Percentiles rank a stretch among this genome's conserved stretches.
Evolutionary conservation across 805 yeast species (phyloP).

Genomic region (Kuraishia piskuri): DNA sequence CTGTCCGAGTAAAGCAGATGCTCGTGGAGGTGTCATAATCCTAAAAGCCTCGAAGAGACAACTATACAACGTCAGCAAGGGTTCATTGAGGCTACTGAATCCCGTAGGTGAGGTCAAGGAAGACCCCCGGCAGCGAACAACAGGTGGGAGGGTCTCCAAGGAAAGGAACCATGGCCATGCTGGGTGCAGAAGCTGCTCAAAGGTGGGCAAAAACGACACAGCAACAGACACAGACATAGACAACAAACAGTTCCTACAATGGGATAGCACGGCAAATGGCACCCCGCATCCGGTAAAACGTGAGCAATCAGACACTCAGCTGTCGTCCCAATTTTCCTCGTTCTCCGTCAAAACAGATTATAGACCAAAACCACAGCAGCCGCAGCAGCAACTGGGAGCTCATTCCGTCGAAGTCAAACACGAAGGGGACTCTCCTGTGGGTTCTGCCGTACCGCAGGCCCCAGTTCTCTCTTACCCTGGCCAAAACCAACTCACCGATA

Average conservation of each 20-base stretch:
- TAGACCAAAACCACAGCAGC: neutral
- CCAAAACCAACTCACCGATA: neutral
- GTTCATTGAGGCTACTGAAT: conserved; percentile 21
- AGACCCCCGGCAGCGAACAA: neutral
- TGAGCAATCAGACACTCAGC: neutral
- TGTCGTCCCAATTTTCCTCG: neutral
- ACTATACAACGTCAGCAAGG: conserved; percentile 25
- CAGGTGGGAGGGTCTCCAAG: neutral
- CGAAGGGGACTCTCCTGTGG: neutral
- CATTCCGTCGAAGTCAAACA: neutral
- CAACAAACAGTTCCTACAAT: neutral
- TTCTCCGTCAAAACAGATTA: neutral
- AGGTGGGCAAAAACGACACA: neutral
- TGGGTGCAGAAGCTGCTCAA: neutral
- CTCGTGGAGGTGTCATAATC: conserved; percentile 15
- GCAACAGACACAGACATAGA: neutral
- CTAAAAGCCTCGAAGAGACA: conserved; percentile 25
- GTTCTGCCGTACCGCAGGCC: neutral
- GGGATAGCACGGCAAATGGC: neutral
- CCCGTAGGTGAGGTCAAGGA: conserved; percentile 15
- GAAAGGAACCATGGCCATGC: neutral
- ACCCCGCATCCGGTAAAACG: neutral
- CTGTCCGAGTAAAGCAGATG: neutral
- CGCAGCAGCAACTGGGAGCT: neutral
- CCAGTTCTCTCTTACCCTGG: neutral